These are phyloP conservation scores for Besnoitia besnoiti DNA, from an alignment of 169 alveolate genomes.

Conservation along the genomic window DNA sequence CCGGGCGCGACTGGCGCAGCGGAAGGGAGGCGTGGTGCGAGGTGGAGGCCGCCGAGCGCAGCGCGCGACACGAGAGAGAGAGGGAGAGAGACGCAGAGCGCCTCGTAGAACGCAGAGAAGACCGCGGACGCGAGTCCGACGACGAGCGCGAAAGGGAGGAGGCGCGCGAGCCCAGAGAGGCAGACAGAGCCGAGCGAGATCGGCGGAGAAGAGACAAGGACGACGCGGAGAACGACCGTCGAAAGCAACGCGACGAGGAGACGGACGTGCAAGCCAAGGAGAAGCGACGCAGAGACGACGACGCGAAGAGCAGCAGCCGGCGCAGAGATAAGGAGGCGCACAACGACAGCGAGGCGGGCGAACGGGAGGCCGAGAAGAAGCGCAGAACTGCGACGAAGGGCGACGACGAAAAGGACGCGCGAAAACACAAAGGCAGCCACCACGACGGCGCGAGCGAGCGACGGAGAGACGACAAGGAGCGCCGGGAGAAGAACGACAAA, in stretches of 20 bases:
- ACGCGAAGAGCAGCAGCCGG: not conserved
- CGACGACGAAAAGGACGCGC: not conserved
- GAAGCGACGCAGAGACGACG: not conserved
- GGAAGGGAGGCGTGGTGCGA: not conserved
- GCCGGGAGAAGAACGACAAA: not conserved
- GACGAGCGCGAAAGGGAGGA: not conserved
- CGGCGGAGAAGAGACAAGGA: not conserved
- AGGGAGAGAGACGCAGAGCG: not conserved
- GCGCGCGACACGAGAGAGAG: not conserved
- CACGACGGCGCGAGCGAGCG: not conserved
- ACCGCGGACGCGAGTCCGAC: not conserved
- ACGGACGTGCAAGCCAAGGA: not conserved
- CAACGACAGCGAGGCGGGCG: not conserved
- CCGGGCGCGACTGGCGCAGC: slow-evolving; percentile 35
- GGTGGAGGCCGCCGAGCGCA: not conserved
- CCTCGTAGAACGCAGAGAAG: not conserved
- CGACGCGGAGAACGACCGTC: not conserved
- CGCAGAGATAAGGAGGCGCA: not conserved
- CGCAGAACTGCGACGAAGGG: not conserved
- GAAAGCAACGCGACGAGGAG: not conserved
- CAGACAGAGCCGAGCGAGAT: not conserved
- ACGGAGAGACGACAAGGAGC: not conserved
- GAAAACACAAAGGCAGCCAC: slow-evolving; percentile 1
- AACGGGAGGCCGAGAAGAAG: not conserved
- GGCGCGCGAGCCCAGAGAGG: not conserved